Base-by-base conservation (phyloP, 805 yeast species). In the Brettanomyces sp. region DNA sequence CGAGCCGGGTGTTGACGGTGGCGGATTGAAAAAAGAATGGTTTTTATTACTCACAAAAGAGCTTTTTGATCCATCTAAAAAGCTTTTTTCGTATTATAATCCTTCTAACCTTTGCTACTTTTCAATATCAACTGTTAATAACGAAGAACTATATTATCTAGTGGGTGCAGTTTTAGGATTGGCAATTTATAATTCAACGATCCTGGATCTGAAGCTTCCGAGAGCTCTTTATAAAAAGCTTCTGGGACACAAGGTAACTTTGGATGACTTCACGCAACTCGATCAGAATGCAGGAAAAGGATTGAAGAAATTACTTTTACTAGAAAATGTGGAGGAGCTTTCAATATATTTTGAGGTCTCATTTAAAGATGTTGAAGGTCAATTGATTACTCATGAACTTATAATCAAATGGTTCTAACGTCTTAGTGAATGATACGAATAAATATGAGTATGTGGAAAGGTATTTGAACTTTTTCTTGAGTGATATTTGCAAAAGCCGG, bases 1-100 rank as follows among this genome's bases (percentile, higher is more conserved):
- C 48, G 99, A 91, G 58, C 95, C 90, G 0, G 99, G 98, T 0
- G 76, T 91, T 22, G 99, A 91, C 66, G 97, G 89, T 1, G 98
- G 99, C 2, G 99, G 99, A 0, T 70, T 91, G 48, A 79, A 83
- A 55, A 90, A 89, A 57, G 99, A 91, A 57, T 91, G 99, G 99
- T 90, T 93, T 62, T 68, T 79, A 42, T 64, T 90, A 36, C 66
- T 93, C 36, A 80, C 85, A 1, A 76, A 76, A 47, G 82, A 82
- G 24, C 61, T 91, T 2, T 85, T 90, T 58, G 76, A 74, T 55
- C 84, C 89, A 2, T 67, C 69, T 41, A 76, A 79, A 32, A 88
- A 87, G 0, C 70, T 89, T 61, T 81, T 93, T 49, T 58, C 66
- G 7, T 76, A 77, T 52, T 76, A 80, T 39, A 85, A 80, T 21